Conservation (phyloP, 176 grass and related monocot genomes). For the Tillandsia fasciculata region DNA sequence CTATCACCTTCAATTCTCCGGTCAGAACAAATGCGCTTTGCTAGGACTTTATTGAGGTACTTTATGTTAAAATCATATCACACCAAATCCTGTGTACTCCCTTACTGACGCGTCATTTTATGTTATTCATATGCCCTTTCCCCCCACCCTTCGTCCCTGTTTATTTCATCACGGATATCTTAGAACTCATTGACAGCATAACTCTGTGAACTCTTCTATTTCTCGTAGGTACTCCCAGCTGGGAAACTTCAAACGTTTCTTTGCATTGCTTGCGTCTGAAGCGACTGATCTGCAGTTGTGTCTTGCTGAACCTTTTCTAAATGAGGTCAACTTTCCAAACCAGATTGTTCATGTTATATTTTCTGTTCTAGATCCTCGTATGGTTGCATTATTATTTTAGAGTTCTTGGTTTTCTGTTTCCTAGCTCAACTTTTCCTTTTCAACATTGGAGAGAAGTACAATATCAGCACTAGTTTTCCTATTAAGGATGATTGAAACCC, state of each 20-base stretch:
- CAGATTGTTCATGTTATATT: not conserved
- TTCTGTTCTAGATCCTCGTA: not conserved
- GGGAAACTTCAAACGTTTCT: conserved; percentile 93
- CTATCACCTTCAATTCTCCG: conserved; percentile 38
- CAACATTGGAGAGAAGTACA: too few relatives aligned
- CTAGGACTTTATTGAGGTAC: conserved; percentile 76
- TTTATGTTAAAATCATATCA: conserved; percentile 2
- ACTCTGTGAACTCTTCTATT: not conserved
- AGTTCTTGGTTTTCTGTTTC: too few relatives aligned
- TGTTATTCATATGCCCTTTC: not conserved
- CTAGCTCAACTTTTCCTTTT: too few relatives aligned
- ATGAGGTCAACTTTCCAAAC: conserved; percentile 39
- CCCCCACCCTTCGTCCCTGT: not conserved
- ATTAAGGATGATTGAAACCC: too few relatives aligned
- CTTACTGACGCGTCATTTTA: not conserved
- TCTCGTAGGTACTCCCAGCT: conserved; percentile 55
- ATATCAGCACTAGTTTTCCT: too few relatives aligned
- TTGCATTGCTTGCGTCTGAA: conserved; percentile 51
- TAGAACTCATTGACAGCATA: not conserved
- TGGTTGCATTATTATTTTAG: not conserved
- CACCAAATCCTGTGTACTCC: not conserved
- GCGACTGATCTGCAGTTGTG: conserved; percentile 63
- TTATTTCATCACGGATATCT: not conserved
- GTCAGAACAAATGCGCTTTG: conserved; percentile 81
- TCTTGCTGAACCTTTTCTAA: conserved; percentile 83